A percentile compares a stretch with the other conserved stretches of the same genome.
phyloP scores from a whole-genome alignment of 2,329 filamentous ascomycete species.

The Alternaria gansuensis region DNA sequence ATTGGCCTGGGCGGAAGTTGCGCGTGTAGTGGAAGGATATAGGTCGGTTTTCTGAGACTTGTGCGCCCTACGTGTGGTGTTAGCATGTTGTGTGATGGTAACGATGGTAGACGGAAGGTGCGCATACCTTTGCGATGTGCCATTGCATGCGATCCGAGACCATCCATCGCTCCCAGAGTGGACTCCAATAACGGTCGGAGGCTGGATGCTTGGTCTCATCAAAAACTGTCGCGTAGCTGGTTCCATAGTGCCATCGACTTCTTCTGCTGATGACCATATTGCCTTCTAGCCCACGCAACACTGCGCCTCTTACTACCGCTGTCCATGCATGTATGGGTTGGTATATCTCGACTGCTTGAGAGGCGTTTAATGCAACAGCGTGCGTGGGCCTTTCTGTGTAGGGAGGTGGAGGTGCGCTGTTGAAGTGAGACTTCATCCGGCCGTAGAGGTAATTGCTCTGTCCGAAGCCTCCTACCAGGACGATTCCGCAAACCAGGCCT shows the following conservation, averaged over 20 bases:
- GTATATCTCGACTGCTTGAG: slow-evolving; percentile 76
- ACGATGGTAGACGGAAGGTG: background rate
- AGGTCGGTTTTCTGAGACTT: slow-evolving; percentile 75
- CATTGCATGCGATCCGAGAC: slow-evolving; percentile 84
- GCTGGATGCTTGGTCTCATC: slow-evolving; percentile 78
- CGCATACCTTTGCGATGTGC: slow-evolving; percentile 76
- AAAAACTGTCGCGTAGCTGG: slow-evolving; percentile 81
- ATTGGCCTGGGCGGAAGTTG: slow-evolving; percentile 82
- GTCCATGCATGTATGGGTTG: slow-evolving; percentile 85
- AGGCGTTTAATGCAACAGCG: slow-evolving; percentile 61
- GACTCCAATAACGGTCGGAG: slow-evolving; percentile 79
- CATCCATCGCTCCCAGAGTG: slow-evolving; percentile 84
- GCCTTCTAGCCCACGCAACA: slow-evolving; percentile 76
- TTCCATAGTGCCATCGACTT: slow-evolving; percentile 80
- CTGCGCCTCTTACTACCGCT: slow-evolving; percentile 79
- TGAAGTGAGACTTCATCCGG: slow-evolving; percentile 74
- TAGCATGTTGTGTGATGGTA: slow-evolving; percentile 6
- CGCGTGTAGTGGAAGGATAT: slow-evolving; percentile 87
- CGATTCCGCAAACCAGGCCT: slow-evolving; percentile 68
- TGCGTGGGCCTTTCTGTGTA: slow-evolving; percentile 77
- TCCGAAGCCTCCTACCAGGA: slow-evolving; percentile 82
- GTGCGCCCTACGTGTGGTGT: slow-evolving; percentile 66
- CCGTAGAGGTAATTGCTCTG: slow-evolving; percentile 78
- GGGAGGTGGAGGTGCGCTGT: slow-evolving; percentile 59
- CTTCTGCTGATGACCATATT: slow-evolving; percentile 80